These are phyloP conservation scores for Zygnema circumcarinatum DNA, from an alignment of 139 green algal species.

Conservation along the genomic window DNA sequence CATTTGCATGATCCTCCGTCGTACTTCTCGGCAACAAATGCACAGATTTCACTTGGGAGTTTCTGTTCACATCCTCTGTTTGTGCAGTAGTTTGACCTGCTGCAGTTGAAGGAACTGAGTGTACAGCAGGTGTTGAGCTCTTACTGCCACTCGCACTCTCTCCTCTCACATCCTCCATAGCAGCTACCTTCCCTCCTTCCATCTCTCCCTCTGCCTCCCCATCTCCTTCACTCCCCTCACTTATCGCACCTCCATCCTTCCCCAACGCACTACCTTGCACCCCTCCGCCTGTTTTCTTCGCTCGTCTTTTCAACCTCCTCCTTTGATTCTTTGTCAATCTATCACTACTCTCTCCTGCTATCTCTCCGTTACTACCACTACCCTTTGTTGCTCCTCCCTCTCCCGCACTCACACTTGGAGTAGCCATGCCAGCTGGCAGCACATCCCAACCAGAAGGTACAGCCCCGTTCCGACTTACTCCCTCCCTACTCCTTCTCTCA, in stretches of 20 bases:
- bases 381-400: constrained; percentile 22
- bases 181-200: too few species aligned
- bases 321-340: constrained; percentile 49
- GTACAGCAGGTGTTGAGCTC: too few species aligned
- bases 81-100: too few species aligned
- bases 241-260: not conserved
- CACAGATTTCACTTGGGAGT: too few species aligned
- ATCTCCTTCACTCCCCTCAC: constrained; percentile 20
- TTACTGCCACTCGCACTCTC: too few species aligned
- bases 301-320: constrained; percentile 49
- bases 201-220: not conserved
- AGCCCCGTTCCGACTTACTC: not conserved
- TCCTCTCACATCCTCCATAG: too few species aligned
- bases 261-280: not conserved
- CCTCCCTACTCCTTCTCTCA: not conserved
- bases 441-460: constrained; percentile 15
- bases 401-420: not conserved
- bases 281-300: constrained; percentile 31
- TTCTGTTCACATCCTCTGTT: too few species aligned
- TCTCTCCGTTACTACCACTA: constrained; percentile 28
- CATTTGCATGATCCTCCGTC: too few species aligned
- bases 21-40: too few species aligned
- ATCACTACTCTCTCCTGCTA: not conserved
- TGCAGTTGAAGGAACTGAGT: too few species aligned
- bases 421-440: not conserved